Evolutionary conservation across 768 basidiomycete genomes (phyloP).

Genomic region (Naganishia randhawae): DNA sequence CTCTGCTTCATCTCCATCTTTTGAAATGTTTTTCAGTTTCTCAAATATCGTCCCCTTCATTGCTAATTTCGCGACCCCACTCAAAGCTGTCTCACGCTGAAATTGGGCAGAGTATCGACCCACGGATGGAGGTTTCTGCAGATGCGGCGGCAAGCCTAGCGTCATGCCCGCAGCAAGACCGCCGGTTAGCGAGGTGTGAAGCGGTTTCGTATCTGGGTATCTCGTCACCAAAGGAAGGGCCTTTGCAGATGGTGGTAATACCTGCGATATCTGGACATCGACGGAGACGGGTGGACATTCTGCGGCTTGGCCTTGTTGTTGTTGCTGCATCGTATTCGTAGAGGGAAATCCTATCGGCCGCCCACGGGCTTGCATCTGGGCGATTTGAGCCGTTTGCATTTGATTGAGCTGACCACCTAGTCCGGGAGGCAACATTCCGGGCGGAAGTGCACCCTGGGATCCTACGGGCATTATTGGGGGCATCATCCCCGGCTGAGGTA

Average conservation of each 20-base stretch:
- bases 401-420: conserved; percentile 7
- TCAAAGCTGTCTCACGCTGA: conserved; percentile 8
- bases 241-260: conserved; percentile 10
- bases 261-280: conserved; percentile 13
- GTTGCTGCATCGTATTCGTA: neutral
- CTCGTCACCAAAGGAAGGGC: neutral
- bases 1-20: conserved; percentile 23
- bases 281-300: conserved; percentile 15
- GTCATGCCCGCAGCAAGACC: conserved; percentile 18
- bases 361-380: conserved; percentile 15
- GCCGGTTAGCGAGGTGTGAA: conserved; percentile 9
- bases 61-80: neutral
- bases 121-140: conserved; percentile 8
- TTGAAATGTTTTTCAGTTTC: conserved; percentile 14
- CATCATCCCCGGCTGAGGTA: conserved; percentile 9
- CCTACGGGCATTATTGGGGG: conserved; percentile 9
- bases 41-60: conserved; percentile 12
- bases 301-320: neutral
- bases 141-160: conserved; percentile 1
- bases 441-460: neutral
- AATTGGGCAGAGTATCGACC: conserved; percentile 4
- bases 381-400: conserved; percentile 8
- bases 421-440: conserved; percentile 1
- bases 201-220: conserved; percentile 16
- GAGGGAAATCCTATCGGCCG: neutral